Percentiles rank a stretch among this genome's conserved stretches.
These are phyloP conservation scores for Leishmania guyanensis DNA, from an alignment of 208 protist species.

Conservation along the genomic window DNA sequence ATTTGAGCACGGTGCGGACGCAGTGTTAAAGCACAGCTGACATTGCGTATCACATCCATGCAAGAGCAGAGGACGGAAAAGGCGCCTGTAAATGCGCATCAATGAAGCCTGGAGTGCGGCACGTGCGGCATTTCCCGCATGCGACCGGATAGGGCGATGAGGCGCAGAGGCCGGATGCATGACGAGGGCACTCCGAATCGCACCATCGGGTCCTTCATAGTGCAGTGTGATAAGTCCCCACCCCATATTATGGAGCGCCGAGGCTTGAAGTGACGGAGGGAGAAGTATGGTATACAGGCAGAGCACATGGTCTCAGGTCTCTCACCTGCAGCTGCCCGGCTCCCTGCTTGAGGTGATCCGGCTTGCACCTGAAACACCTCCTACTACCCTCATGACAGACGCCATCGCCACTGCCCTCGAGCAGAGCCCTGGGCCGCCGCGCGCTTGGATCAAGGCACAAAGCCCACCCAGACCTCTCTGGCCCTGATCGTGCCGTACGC, in stretches of 20 bases:
- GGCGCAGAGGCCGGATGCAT: not conserved
- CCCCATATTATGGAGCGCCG: not conserved
- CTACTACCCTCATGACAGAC: no score
- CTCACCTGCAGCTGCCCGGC: not conserved
- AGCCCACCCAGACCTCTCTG: no score
- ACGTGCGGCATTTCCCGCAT: not conserved
- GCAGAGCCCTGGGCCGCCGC: no score
- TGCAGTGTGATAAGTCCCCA: not conserved
- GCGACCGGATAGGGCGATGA: not conserved
- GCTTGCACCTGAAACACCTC: no score
- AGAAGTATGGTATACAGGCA: not conserved
- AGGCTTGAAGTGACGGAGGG: not conserved
- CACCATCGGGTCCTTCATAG: not conserved
- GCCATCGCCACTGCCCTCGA: no score
- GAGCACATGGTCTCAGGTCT: not conserved
- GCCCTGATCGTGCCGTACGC: no score
- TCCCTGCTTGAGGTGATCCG: no score
- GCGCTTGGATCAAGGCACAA: no score
- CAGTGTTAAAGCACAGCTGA: no score
- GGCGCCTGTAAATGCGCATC: not conserved
- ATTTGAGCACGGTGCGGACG: no score
- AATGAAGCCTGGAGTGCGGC: not conserved
- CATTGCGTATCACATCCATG: no score
- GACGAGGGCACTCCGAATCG: not conserved
- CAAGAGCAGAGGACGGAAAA: not conserved